phyloP scores from a whole-genome alignment of 1,284 basidiomycete species.

The Anthracocystis walkeri region DNA sequence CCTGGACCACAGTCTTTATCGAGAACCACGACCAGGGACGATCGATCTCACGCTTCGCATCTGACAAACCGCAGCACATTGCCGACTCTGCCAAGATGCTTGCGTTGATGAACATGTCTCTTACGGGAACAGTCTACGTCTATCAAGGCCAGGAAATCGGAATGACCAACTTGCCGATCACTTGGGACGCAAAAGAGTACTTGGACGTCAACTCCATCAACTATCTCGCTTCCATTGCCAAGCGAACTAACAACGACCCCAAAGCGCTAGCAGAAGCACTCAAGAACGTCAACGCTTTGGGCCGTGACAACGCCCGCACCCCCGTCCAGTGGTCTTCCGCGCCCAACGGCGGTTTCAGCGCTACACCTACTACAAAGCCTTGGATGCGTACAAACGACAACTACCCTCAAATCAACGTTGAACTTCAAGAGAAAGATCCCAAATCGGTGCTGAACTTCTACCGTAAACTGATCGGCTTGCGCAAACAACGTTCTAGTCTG shows the following conservation, averaged over 20 bases:
- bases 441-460: slow-evolving; percentile 76
- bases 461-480: slow-evolving; percentile 73
- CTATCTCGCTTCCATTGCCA: slow-evolving; percentile 43
- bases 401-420: slow-evolving; percentile 76
- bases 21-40: slow-evolving; percentile 80
- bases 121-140: slow-evolving; percentile 78
- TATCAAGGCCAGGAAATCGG: slow-evolving; percentile 78
- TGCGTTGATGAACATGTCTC: slow-evolving; percentile 75
- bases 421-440: slow-evolving; percentile 72
- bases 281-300: slow-evolving; percentile 75
- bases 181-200: slow-evolving; percentile 77
- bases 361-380: slow-evolving; percentile 72
- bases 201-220: slow-evolving; percentile 56
- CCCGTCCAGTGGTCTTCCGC: slow-evolving; percentile 78
- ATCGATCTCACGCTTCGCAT: slow-evolving; percentile 75
- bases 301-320: slow-evolving; percentile 78
- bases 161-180: slow-evolving; percentile 77
- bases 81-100: slow-evolving; percentile 76
- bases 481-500: slow-evolving; percentile 75
- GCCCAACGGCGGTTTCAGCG: slow-evolving; percentile 77
- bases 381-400: slow-evolving; percentile 85
- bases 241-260: slow-evolving; percentile 33
- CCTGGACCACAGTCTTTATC: slow-evolving; percentile 58
- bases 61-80: slow-evolving; percentile 75
- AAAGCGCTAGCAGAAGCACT: slow-evolving; percentile 70